Evolutionary conservation across 2,329 filamentous ascomycete genomes (phyloP).

Genomic region (Xylogone sp.): DNA sequence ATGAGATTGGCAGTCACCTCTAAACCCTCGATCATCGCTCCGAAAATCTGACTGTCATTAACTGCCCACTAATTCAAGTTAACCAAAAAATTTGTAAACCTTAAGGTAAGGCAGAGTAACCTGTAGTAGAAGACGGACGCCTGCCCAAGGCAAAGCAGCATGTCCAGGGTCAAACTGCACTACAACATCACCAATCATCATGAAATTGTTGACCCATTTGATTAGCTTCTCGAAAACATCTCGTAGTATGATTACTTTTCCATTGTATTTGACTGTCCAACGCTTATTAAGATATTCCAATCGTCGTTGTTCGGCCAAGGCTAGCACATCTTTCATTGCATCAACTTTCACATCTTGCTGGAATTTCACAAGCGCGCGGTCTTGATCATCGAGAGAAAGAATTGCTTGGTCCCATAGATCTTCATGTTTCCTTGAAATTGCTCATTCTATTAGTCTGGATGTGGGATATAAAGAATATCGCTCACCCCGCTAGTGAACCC

Average conservation of each 20-base stretch:
- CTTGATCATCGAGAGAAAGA: neutral
- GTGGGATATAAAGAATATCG: neutral
- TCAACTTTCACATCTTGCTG: neutral
- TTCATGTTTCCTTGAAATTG: constrained; percentile 4
- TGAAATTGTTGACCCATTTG: constrained; percentile 23
- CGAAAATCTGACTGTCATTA: constrained; percentile 12
- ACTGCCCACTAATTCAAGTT: neutral
- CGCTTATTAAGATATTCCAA: constrained; percentile 5
- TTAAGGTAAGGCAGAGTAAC: constrained; percentile 4
- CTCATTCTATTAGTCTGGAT: constrained; percentile 1
- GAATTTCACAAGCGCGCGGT: neutral
- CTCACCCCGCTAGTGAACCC: no score
- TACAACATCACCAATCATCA: constrained; percentile 19
- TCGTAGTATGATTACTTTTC: constrained; percentile 3
- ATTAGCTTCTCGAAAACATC: constrained; percentile 16
- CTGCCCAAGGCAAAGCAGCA: constrained; percentile 24
- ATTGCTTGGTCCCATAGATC: constrained; percentile 1
- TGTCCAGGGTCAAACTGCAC: constrained; percentile 21
- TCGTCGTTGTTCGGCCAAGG: constrained; percentile 3
- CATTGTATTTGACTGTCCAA: constrained; percentile 7
- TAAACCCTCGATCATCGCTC: constrained; percentile 11
- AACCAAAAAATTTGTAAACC: neutral
- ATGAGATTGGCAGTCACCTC: constrained; percentile 17
- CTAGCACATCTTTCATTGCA: constrained; percentile 3
- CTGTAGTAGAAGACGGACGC: constrained; percentile 19